These are phyloP conservation scores for Microdochium bolleyi DNA, from an alignment of 2,329 filamentous ascomycete genomes.

Conservation along the genomic window DNA sequence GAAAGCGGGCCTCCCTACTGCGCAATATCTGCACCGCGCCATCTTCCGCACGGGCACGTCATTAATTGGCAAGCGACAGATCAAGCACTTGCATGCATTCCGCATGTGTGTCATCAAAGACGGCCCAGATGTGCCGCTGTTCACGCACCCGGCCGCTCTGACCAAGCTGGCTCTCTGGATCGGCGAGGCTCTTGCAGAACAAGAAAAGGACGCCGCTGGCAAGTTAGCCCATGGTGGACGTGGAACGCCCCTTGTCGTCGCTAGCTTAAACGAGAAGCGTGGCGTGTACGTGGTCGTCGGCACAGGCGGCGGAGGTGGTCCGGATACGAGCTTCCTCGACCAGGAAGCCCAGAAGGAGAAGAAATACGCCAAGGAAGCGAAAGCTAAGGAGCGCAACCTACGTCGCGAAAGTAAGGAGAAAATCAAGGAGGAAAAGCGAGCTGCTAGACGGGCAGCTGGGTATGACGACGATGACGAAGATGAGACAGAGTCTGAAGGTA, in stretches of 20 bases:
- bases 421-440: constrained; percentile 52
- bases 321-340: constrained; percentile 61
- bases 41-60: constrained; percentile 90
- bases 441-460: constrained; percentile 42
- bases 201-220: constrained; percentile 71
- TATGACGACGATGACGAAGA: constrained; percentile 43
- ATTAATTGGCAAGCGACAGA: constrained; percentile 87
- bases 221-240: constrained; percentile 60
- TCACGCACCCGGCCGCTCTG: constrained; percentile 85
- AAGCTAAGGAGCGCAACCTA: constrained; percentile 54
- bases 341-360: constrained; percentile 57
- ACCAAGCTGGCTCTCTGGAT: constrained; percentile 94
- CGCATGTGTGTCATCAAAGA: constrained; percentile 95
- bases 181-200: constrained; percentile 81
- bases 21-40: constrained; percentile 82
- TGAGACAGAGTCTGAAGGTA: constrained; percentile 41
- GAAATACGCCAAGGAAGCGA: constrained; percentile 54
- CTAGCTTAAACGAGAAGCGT: constrained; percentile 77
- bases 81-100: constrained; percentile 85
- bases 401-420: constrained; percentile 48
- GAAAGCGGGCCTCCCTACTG: constrained; percentile 68
- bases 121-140: constrained; percentile 82
- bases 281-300: constrained; percentile 91
- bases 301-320: constrained; percentile 77
- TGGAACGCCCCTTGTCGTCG: constrained; percentile 82